Base-by-base conservation (phyloP, 1,139 yeast genomes). In the Zhuliangozyma parablackwelliae region DNA sequence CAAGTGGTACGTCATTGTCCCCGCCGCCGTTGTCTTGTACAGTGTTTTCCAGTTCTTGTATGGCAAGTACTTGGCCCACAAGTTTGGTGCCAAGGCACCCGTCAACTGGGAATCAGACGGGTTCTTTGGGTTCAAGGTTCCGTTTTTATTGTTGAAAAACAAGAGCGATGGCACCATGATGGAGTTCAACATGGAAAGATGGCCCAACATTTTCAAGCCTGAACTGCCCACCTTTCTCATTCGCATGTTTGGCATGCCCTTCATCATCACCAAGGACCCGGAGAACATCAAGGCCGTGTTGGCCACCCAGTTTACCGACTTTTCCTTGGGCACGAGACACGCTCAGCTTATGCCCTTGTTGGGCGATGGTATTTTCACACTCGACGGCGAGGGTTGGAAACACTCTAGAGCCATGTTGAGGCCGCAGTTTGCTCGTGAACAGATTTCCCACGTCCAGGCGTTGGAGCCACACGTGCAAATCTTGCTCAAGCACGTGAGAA, bases 301-400 rank as follows among this genome's bases (percentile, higher is more conserved):
- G 43, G 68, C 69, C 28, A 63, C 70, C 25, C 70, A 70, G 40
- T 76, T 76, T 50, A 63, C 63, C 46, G 80, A 76, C 41, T 76
- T 72, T 53, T 65, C 66, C 11, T 63, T 78, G 32, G 82, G 82
- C 3, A 51, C 55, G 9, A 69, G 82, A 46, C 70, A 71, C 51
- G 49, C 49, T 5, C 63, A 59, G 32, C 63, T 75, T 49, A 43
- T 44, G 31, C 74, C 77, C 5, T 53, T 74, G 21, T 58, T 77
- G 34, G 82, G 82, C 7, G 74, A 73, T 40, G 82, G 83, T 3
- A 76, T 77, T 41, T 77, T 77, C 57, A 75, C 81, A 2, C 61
- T 74, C 28, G 78, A 74, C 40, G 78, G 77, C 9, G 65, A 59
- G 29, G 78, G 74, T 5, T 77, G 83, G 83, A 72, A 74, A 47